Percentiles rank a stretch among this genome's conserved stretches.
Conservation (phyloP, 441 rosid genomes). For the Pelargonium australe region DNA sequence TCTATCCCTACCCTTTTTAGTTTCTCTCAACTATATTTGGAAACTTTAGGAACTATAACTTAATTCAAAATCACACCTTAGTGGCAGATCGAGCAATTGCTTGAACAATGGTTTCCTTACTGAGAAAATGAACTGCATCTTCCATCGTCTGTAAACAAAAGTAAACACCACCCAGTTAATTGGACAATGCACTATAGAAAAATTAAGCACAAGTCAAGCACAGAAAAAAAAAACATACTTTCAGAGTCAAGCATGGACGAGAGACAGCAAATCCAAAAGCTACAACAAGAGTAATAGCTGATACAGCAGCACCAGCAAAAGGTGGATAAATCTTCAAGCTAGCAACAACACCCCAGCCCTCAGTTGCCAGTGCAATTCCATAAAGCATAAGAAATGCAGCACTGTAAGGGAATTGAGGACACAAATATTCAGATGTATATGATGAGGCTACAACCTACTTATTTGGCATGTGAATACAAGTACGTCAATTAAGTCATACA, state of each 20-base stretch:
- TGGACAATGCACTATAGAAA: constrained; percentile 6
- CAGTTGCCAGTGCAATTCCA: constrained; percentile 98
- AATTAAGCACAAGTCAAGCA: constrained; percentile 14
- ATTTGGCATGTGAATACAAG: constrained; percentile 8
- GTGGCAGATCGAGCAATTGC: constrained; percentile 98
- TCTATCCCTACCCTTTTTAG: too few species aligned
- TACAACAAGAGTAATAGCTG: constrained; percentile 95
- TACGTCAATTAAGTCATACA: constrained; percentile 3
- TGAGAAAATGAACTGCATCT: constrained; percentile 97
- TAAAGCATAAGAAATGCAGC: constrained; percentile 95
- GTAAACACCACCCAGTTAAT: constrained; percentile 15
- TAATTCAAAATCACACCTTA: constrained; percentile 51
- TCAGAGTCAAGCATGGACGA: constrained; percentile 95
- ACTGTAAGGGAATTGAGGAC: constrained; percentile 36
- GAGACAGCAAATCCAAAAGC: constrained; percentile 99
- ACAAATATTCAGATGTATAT: constrained; percentile 20
- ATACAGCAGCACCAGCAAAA: constrained; percentile 99
- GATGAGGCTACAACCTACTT: constrained; percentile 1
- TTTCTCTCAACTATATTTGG: constrained; percentile 1
- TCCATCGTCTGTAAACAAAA: constrained; percentile 81
- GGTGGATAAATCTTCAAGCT: constrained; percentile 98
- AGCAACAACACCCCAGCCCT: constrained; percentile 99
- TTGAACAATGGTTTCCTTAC: constrained; percentile 95
- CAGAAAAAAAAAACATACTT: constrained; percentile 40
- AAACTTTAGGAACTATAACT: background rate